A percentile compares a stretch with the other conserved stretches of the same genome.
Evolutionary conservation across 805 yeast species (phyloP).

Genomic region (Candida vaughaniae): DNA sequence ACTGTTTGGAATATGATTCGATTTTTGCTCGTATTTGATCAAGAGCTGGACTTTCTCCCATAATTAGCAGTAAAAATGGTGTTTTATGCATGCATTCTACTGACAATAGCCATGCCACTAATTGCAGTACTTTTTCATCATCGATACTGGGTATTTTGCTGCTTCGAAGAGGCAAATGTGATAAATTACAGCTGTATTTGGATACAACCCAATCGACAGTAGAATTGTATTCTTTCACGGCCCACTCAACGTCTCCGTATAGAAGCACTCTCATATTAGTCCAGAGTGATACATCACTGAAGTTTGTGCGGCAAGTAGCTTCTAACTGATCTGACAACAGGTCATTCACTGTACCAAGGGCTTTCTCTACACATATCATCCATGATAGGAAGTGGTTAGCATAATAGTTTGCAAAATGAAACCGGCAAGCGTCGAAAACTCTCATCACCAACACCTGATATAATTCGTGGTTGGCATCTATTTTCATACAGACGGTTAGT

Average conservation of each 20-base stretch:
- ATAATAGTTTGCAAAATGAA: conserved; percentile 41
- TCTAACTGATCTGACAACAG: conserved; percentile 7
- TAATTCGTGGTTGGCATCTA: neutral
- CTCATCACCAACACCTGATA: conserved; percentile 9
- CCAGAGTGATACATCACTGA: conserved; percentile 27
- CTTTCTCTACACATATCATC: conserved; percentile 19
- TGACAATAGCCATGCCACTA: conserved; percentile 10
- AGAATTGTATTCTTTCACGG: conserved; percentile 10
- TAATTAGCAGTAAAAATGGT: conserved; percentile 11
- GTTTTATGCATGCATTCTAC: conserved; percentile 12
- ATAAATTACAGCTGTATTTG: neutral
- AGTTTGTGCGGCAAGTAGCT: conserved; percentile 12
- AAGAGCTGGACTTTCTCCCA: no score
- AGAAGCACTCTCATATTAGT: conserved; percentile 10
- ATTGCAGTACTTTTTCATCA: no score
- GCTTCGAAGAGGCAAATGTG: neutral
- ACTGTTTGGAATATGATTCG: no score
- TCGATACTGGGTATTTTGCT: no score
- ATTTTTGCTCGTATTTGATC: no score
- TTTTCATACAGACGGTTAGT: conserved; percentile 10
- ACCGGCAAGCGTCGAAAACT: conserved; percentile 26
- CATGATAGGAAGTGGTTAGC: conserved; percentile 34
- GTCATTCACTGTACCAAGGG: neutral
- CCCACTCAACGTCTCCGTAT: conserved; percentile 1
- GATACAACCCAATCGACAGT: conserved; percentile 7